phyloP scores from a whole-genome alignment of 2,329 filamentous ascomycete genomes.

The Colletotrichum liriopes region DNA sequence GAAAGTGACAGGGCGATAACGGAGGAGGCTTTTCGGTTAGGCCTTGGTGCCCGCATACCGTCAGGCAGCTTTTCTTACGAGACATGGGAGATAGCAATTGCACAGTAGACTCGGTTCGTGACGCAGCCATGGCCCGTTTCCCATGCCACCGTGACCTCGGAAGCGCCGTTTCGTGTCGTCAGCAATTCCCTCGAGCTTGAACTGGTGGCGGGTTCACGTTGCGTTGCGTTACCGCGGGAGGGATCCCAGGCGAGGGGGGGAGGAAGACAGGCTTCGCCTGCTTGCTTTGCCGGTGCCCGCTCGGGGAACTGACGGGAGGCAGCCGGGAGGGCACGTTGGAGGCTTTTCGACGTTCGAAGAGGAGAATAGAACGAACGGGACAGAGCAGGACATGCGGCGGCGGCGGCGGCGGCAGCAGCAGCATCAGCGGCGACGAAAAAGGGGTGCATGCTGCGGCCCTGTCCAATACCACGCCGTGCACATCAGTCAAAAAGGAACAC shows the following conservation, averaged over 20 bases:
- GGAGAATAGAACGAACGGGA: neutral
- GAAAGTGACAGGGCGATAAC: constrained; percentile 18
- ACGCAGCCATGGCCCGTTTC: constrained; percentile 20
- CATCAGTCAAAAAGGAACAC: neutral
- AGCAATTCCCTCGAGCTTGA: neutral
- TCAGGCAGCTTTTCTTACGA: constrained; percentile 17
- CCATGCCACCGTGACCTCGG: constrained; percentile 19
- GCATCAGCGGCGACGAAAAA: neutral
- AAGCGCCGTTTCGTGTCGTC: neutral
- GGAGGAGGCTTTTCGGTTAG: constrained; percentile 15
- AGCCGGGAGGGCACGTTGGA: neutral
- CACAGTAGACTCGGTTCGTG: constrained; percentile 20
- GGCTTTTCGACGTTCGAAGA: neutral
- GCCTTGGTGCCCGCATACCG: constrained; percentile 11
- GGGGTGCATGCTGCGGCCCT: neutral
- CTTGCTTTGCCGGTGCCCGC: neutral
- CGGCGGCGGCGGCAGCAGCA: neutral
- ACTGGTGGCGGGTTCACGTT: neutral
- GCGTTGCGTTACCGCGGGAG: constrained; percentile 1
- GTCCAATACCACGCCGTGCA: neutral
- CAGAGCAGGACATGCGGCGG: neutral
- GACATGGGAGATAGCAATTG: constrained; percentile 13
- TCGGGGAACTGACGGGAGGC: constrained; percentile 5
- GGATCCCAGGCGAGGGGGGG: neutral
- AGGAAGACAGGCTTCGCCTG: no score